Evolutionary conservation across 177 flowering plant species (phyloP), one percentile per base, ranked within the genome.

Genomic region (Vitis hybrid): DNA sequence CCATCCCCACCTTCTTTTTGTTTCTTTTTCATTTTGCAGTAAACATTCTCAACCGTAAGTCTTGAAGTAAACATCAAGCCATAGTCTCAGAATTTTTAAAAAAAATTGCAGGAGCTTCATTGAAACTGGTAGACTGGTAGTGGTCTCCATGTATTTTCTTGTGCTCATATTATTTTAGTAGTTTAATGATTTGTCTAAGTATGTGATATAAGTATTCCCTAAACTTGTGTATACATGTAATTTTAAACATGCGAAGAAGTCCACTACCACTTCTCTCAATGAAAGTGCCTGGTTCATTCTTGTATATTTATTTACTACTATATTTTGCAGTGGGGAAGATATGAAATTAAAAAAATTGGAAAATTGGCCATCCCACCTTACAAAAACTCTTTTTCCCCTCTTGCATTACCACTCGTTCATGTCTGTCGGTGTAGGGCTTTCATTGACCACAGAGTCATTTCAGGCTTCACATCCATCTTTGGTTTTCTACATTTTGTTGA

Each of bases 91-190:
- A 60, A 20, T 18, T 14, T 12, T 0, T 4, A 28, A 5, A 38
- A 60, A 31, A 28, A 28, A 28, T 28, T 28, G 31, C 31, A 28
- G 31, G 31, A 28, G 31, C 31, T 28, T 28, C 4, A 28, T 28
- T 28, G 31, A 4, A 28, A 28, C 31, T 24, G 4, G 24, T 24
- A 22, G 44, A 38, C 13, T 2, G 15, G 44, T 55, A 55, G n/a
- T 55, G 33, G 63, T 38, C 63, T 60, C n/a, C 44, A 60, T 12
- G 63, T 60, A 12, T 11, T 15, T 60, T 60, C 11, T n/a, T 60
- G 11, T 18, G 28, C 20, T 60, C 2, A 10, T 19, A 12, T 4
- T 60, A 24, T 24, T 60, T 24, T 13, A 60, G n/a, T 10, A 28
- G 12, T 20, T 60, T 24, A 60, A 24, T 22, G 31, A 11, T 24